Evolutionary conservation across 116 monocot species (phyloP).

Genomic region (Phalaenopsis hybrid): DNA sequence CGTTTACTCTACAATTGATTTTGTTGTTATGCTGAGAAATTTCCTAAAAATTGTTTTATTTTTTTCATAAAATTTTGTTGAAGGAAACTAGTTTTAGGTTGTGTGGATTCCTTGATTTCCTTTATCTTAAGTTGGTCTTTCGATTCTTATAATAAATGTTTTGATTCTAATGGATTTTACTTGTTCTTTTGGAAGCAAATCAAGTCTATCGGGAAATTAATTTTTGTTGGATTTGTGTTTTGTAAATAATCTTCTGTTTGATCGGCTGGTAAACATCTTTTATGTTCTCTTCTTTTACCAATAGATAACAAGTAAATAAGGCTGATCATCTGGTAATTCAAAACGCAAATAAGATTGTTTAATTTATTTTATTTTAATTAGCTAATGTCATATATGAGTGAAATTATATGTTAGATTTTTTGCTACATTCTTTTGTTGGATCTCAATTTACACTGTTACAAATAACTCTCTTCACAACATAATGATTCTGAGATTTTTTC

Average conservation of each 20-base stretch:
- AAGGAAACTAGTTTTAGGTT: constrained; percentile 1
- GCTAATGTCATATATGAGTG: background rate
- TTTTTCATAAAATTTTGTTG: background rate
- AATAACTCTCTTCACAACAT: background rate
- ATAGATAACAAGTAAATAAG: too few relatives aligned
- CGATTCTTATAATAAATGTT: background rate
- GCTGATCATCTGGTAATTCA: background rate
- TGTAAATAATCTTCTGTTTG: background rate
- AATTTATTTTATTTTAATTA: background rate
- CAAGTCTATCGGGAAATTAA: background rate
- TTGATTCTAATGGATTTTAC: background rate
- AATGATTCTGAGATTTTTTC: background rate
- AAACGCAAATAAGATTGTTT: background rate
- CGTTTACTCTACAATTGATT: background rate
- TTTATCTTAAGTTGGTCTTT: background rate
- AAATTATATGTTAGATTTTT: background rate
- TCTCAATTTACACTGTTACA: background rate
- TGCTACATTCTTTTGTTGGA: background rate
- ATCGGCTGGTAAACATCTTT: background rate
- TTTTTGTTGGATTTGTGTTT: background rate
- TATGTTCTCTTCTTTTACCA: background rate
- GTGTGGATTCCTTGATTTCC: background rate
- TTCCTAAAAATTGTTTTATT: background rate
- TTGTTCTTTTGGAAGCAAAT: background rate
- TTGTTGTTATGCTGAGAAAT: background rate